phyloP scores from a whole-genome alignment of 1,139 yeast species.

The Yamadazyma conglobata region DNA sequence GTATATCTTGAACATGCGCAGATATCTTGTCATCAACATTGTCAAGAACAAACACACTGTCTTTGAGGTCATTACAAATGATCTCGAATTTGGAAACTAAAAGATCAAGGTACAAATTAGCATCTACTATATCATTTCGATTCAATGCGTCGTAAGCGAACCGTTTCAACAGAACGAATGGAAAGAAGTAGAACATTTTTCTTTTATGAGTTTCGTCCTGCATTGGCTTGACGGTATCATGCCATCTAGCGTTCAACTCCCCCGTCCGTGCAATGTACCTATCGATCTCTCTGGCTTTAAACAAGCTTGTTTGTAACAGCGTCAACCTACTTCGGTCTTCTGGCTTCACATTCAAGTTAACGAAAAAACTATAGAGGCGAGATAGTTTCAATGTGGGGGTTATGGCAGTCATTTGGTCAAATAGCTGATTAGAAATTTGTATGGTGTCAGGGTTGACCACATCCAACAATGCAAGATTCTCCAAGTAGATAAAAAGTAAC shows the following conservation, averaged over 20 bases:
- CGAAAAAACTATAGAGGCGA: slow-evolving; percentile 30
- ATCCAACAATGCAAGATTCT: slow-evolving; percentile 21
- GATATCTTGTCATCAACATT: slow-evolving; percentile 17
- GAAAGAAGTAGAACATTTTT: slow-evolving; percentile 31
- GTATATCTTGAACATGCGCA: slow-evolving; percentile 26
- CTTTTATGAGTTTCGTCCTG: slow-evolving; percentile 17
- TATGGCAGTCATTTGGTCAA: slow-evolving; percentile 19
- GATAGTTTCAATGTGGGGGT: slow-evolving; percentile 20
- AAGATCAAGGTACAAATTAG: slow-evolving; percentile 34
- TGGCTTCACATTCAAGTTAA: slow-evolving; percentile 34
- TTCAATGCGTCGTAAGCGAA: slow-evolving; percentile 24
- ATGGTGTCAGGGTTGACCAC: slow-evolving; percentile 25
- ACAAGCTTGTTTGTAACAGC: slow-evolving; percentile 22
- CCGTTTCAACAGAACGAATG: slow-evolving; percentile 25
- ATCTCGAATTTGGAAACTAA: slow-evolving; percentile 37
- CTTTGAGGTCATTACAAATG: slow-evolving; percentile 16
- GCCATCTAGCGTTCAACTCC: slow-evolving; percentile 34
- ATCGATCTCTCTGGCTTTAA: slow-evolving; percentile 30
- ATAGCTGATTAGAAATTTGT: slow-evolving; percentile 17
- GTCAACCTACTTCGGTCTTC: slow-evolving; percentile 15
- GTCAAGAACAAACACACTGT: slow-evolving; percentile 10
- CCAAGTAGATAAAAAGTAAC: slow-evolving; percentile 22
- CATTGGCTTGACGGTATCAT: slow-evolving; percentile 24
- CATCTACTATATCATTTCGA: slow-evolving; percentile 28
- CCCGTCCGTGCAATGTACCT: slow-evolving; percentile 39